Percentiles rank a stretch among this genome's conserved stretches.
phyloP scores from a whole-genome alignment of 441 rosid species.

The Hypseocharis bilobata region DNA sequence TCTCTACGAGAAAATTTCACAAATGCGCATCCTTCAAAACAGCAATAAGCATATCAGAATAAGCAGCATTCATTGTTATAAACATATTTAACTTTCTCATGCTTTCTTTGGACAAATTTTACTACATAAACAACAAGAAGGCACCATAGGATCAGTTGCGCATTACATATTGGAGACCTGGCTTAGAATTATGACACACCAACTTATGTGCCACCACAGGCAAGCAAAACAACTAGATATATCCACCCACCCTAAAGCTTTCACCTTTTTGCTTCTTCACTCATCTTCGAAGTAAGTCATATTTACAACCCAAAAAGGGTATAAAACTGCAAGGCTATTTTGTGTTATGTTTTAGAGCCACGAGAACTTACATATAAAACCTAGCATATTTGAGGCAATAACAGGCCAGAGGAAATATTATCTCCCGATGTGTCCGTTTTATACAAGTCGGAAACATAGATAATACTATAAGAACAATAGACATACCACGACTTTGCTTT shows the following conservation, averaged over 20 bases:
- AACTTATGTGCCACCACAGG: not conserved
- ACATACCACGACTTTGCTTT: slow-evolving; percentile 66
- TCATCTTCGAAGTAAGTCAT: not conserved
- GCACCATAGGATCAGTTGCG: not conserved
- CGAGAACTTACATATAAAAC: no score
- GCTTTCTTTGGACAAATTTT: not conserved
- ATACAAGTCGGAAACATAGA: slow-evolving; percentile 3
- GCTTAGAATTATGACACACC: slow-evolving; percentile 3
- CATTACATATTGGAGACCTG: no score
- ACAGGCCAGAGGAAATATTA: slow-evolving; percentile 4
- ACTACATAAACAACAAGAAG: not conserved
- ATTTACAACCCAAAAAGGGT: not conserved
- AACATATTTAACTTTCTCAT: not conserved
- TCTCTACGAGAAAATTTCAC: slow-evolving; percentile 61
- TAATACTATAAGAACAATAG: slow-evolving; percentile 20
- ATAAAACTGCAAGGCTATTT: not conserved
- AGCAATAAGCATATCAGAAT: slow-evolving; percentile 26
- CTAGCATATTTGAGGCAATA: no score
- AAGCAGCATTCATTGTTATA: not conserved
- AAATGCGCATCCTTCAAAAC: slow-evolving; percentile 70
- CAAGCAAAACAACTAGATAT: slow-evolving; percentile 8
- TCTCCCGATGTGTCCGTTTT: slow-evolving; percentile 6
- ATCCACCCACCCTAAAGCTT: not conserved
- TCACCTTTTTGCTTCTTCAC: slow-evolving; percentile 3
- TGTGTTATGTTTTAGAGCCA: not conserved